Evolutionary conservation across 441 rosid genomes (phyloP).

Genomic region (Croton setiger): DNA sequence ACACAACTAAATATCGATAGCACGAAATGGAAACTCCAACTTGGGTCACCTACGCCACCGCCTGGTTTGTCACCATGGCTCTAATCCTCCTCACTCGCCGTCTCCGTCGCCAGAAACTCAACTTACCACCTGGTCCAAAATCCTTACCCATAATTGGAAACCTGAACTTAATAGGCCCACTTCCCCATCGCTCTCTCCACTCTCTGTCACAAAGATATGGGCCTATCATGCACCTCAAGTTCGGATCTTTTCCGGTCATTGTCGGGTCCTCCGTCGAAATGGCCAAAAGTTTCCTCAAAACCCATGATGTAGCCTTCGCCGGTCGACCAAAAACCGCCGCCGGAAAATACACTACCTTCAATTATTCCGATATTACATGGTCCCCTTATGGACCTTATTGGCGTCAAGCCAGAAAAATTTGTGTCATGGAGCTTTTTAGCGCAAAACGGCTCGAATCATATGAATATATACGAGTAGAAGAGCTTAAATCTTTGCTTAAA

Average conservation of each 20-base stretch:
- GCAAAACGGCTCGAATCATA: constrained; percentile 41
- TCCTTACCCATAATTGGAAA: constrained; percentile 57
- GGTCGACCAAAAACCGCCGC: constrained; percentile 44
- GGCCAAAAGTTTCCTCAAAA: constrained; percentile 49
- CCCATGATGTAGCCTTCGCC: constrained; percentile 40
- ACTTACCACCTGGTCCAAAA: constrained; percentile 56
- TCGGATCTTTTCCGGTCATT: constrained; percentile 44
- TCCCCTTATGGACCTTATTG: constrained; percentile 54
- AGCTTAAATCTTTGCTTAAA: constrained; percentile 29
- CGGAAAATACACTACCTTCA: constrained; percentile 45
- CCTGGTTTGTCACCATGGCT: constrained; percentile 32
- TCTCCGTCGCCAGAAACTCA: constrained; percentile 29
- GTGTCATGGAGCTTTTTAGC: constrained; percentile 44
- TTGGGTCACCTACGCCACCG: constrained; percentile 24
- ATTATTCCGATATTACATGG: constrained; percentile 45
- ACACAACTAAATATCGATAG: neutral
- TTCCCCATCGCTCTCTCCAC: constrained; percentile 49
- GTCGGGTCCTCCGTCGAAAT: constrained; percentile 45
- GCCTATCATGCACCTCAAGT: constrained; percentile 38
- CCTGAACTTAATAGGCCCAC: constrained; percentile 46
- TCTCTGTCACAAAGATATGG: constrained; percentile 40
- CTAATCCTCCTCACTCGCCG: constrained; percentile 30
- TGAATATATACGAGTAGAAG: constrained; percentile 49
- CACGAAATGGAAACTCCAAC: constrained; percentile 31
- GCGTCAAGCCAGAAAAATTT: constrained; percentile 49